Evolutionary conservation across 306 rosid genomes (phyloP), one percentile per base, ranked within the genome.

Genomic region (Trifolium subterraneum): DNA sequence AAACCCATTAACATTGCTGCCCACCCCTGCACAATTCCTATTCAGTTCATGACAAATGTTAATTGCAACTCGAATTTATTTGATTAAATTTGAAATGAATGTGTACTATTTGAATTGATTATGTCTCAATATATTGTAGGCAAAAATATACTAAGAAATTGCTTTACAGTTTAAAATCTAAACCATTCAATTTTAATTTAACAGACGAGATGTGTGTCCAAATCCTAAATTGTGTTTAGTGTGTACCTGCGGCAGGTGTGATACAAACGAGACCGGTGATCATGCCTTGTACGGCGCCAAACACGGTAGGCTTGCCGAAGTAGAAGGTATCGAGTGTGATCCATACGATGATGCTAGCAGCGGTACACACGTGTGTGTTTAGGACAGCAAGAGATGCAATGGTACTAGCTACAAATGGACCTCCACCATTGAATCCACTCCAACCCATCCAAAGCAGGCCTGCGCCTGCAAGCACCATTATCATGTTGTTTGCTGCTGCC

Each of bases 401-500:
- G 5, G 76, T 61, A 79, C 73, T 84, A 4, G 31, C 86, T 42
- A 5, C 81, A 52, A 72, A 81, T 1, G 86, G 90, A 35, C 62
- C 88, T 59, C 86, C 86, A 11, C 90, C 90, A 78, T 84, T 87
- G 83, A 87, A 87, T 6, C 90, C 90, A 12, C 68, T 79, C 86
- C 90, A 87, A 5, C 90, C 90, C 88, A 87, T 87, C 90, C 90
- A 87, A 19, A 87, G 56, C 73, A 87, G 75, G 31, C 90, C 88
- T 6, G 85, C 88, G 51, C 85, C 90, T 8, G 86, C 86, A 10
- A 87, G 66, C 76, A 64, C 54, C 75, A 84, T 10, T 8, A 87
- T 63, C 73, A 84, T 70, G 76, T 84, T 84, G 83, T 84, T 87
- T 55, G 86, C 68, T 8, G 58, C 84, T 39, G 81, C 74, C 1